Evolutionary conservation across 192 early-diverging fungal species (phyloP), one percentile per base, ranked within the genome.

Genomic region (Rhizoclosmatium sp.): DNA sequence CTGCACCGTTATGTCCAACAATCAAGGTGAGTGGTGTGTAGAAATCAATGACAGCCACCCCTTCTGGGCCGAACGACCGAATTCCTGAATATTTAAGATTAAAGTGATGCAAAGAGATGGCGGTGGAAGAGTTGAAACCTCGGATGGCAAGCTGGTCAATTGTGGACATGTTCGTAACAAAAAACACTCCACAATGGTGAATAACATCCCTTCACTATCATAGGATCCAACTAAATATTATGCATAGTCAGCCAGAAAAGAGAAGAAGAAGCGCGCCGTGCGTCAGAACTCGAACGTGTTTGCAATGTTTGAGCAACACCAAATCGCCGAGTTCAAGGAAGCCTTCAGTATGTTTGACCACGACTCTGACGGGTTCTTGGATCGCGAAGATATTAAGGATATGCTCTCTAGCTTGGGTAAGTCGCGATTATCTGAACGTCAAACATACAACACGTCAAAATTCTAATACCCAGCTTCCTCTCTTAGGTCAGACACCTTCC

Each of bases 211-310:
- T 31, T 31, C 31, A 31, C 31, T 31, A 31, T 31, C 31, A 31
- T 31, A 31, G 31, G 0, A 31, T 31, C 31, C 31, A 54, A 7
- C 51, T 54, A 54, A 54, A 54, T 16, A 54, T 54, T 16, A 54
- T 54, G 51, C 16, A 16, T 16, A 87, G 86, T 87, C 86, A 39
- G 84, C 81, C 16, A 70, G 86, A 56, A 87, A 88, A 46, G 93
- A 93, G 80, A 94, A 93, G 81, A 96, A 95, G 89, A 96, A 95
- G 88, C 92, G 95, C 48, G 92, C 94, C 61, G 93, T 90, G 54
- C 92, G 97, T 65, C 95, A 97, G 76, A 97, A 96, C 89, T 96
- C 95, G 45, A 99, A 97, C 76, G 96, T 97, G 21, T 99, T 99
- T 87, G 95, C 94, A 56, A 96, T 98, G 89, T 99, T 99, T 88